Conservation (phyloP, 805 yeast species). For the Kluyveromyces dobzhanskii region DNA sequence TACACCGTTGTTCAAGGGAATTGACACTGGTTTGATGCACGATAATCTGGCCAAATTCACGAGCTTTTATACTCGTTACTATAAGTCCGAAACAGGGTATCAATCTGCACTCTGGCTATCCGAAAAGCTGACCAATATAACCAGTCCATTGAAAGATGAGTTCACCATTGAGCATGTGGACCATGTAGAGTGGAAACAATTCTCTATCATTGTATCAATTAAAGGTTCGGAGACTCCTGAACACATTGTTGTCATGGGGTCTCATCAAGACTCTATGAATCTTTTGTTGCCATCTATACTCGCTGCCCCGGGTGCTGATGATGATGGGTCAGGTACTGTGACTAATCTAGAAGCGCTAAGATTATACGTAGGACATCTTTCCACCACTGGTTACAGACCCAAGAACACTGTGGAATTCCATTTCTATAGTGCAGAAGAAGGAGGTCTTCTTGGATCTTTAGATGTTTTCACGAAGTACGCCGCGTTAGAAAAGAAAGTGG, state of each 20-base stretch:
- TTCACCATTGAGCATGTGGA: constrained; percentile 41
- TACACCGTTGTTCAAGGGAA: constrained; percentile 31
- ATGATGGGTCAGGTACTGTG: constrained; percentile 83
- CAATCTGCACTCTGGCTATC: constrained; percentile 67
- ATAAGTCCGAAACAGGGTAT: constrained; percentile 61
- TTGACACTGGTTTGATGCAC: constrained; percentile 42
- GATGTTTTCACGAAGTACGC: constrained; percentile 58
- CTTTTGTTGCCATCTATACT: constrained; percentile 57
- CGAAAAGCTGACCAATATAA: constrained; percentile 33
- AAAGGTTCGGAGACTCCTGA: constrained; percentile 38
- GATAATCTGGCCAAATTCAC: constrained; percentile 53
- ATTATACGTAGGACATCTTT: constrained; percentile 35
- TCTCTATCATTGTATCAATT: constrained; percentile 60
- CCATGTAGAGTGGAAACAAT: constrained; percentile 72
- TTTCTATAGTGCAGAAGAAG: constrained; percentile 93
- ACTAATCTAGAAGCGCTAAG: constrained; percentile 71
- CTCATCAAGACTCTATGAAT: constrained; percentile 83
- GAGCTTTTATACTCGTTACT: constrained; percentile 68
- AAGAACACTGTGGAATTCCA: constrained; percentile 82
- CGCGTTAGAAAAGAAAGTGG: constrained; percentile 40
- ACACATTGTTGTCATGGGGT: constrained; percentile 63
- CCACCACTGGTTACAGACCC: constrained; percentile 36
- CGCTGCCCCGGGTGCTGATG: constrained; percentile 92
- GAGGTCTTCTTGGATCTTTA: constrained; percentile 78
- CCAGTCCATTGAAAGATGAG: constrained; percentile 25